These are phyloP conservation scores for Logfia minima DNA, from an alignment of 129 eudicot species.

Conservation along the genomic window DNA sequence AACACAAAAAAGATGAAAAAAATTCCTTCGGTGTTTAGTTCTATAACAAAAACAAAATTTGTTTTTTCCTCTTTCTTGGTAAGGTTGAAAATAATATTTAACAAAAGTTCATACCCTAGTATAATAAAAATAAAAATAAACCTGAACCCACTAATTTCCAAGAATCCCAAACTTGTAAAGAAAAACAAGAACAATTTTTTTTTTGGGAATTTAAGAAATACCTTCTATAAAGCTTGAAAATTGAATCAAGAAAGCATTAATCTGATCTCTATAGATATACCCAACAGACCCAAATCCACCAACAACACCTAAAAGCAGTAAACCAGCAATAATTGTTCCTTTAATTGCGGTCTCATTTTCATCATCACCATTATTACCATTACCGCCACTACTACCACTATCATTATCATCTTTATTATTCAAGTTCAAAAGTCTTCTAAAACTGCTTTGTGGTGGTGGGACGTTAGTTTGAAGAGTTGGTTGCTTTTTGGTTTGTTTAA, in stretches of 20 bases:
- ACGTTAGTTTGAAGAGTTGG: conserved; percentile 35
- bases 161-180: background rate
- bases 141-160: background rate
- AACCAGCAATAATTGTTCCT: conserved; percentile 82
- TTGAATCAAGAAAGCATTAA: conserved; percentile 82
- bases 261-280: conserved; percentile 79
- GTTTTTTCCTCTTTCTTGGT: background rate
- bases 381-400: background rate
- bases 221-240: conserved; percentile 90
- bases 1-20: background rate
- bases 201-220: conserved; percentile 18
- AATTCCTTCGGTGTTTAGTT: background rate
- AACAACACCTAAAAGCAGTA: conserved; percentile 79
- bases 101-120: background rate
- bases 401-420: conserved; percentile 33
- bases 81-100: no score
- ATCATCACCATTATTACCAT: conserved; percentile 28
- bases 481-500: conserved; percentile 60
- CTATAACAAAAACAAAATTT: background rate
- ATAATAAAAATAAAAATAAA: no score
- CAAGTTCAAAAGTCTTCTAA: conserved; percentile 51
- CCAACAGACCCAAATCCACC: conserved; percentile 94
- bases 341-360: conserved; percentile 58
- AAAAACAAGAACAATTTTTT: background rate
- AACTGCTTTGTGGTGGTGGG: conserved; percentile 32